Percentiles rank a stretch among this genome's conserved stretches.
Conservation (phyloP, 2,329 filamentous ascomycete species). For the Nectriaceae sp. region DNA sequence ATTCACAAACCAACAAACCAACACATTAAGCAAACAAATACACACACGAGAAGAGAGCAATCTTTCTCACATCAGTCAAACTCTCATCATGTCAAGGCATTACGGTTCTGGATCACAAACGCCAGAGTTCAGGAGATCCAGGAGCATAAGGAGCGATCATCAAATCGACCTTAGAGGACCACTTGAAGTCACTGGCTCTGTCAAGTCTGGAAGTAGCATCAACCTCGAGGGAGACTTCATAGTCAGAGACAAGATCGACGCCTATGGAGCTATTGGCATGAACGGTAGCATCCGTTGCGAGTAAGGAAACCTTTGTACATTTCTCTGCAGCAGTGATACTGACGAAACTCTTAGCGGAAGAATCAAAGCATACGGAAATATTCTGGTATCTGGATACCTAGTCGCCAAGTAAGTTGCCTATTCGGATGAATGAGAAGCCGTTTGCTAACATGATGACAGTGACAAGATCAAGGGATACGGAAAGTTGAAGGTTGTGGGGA, state of each 20-base stretch:
- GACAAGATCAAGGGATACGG: slow-evolving; percentile 50
- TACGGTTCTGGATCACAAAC: slow-evolving; percentile 24
- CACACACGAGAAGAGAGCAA: background rate
- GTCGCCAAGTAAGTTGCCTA: slow-evolving; percentile 35
- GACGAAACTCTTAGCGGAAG: slow-evolving; percentile 35
- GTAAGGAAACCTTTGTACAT: slow-evolving; percentile 30
- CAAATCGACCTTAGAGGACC: slow-evolving; percentile 44
- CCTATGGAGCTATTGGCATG: slow-evolving; percentile 46
- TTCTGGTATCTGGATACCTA: slow-evolving; percentile 42
- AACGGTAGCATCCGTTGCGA: slow-evolving; percentile 45
- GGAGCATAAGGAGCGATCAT: slow-evolving; percentile 45
- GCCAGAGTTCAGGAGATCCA: slow-evolving; percentile 32
- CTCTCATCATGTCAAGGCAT: slow-evolving; percentile 28
- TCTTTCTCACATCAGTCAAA: background rate
- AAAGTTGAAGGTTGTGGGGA: slow-evolving; percentile 46
- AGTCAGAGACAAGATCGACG: slow-evolving; percentile 47
- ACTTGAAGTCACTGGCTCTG: slow-evolving; percentile 48
- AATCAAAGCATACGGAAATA: slow-evolving; percentile 50
- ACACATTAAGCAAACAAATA: background rate
- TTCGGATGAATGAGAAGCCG: slow-evolving; percentile 1
- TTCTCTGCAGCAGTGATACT: background rate
- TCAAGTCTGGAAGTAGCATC: slow-evolving; percentile 48
- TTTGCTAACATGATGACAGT: slow-evolving; percentile 26
- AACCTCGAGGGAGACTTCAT: slow-evolving; percentile 46
- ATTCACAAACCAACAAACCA: slow-evolving; percentile 1